These are phyloP conservation scores for Apiospora hydei DNA, from an alignment of 2,329 filamentous ascomycete species.

Conservation along the genomic window DNA sequence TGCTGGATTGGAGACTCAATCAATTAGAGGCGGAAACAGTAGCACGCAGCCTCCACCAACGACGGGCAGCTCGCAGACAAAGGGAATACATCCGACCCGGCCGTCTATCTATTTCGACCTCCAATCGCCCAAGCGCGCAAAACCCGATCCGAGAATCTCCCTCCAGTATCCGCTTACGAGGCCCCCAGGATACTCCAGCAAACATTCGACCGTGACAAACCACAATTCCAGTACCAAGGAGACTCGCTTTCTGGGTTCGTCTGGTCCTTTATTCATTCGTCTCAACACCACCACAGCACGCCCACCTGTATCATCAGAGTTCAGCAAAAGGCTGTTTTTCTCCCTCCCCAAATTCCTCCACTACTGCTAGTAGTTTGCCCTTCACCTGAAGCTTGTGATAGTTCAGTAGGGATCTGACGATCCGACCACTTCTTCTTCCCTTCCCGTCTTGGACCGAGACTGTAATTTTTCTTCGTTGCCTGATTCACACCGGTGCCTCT, in stretches of 20 bases:
- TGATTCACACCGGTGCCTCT: background rate
- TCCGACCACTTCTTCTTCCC: conserved; percentile 4
- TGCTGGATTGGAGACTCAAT: background rate
- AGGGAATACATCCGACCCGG: background rate
- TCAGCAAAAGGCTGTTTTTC: conserved; percentile 7
- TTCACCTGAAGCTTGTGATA: conserved; percentile 19
- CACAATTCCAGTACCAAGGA: conserved; percentile 16
- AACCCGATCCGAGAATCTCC: conserved; percentile 7
- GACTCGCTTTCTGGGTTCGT: conserved; percentile 8
- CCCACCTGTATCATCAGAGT: conserved; percentile 18
- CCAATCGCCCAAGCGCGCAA: conserved; percentile 3
- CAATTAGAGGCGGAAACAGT: background rate
- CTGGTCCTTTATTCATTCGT: conserved; percentile 12
- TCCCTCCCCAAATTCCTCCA: background rate
- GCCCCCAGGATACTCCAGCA: conserved; percentile 14
- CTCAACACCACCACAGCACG: conserved; percentile 9
- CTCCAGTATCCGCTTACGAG: conserved; percentile 11
- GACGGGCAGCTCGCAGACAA: conserved; percentile 7
- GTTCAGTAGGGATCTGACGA: conserved; percentile 19
- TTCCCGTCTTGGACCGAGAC: conserved; percentile 2
- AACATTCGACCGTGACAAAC: conserved; percentile 17
- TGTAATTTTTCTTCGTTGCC: conserved; percentile 8
- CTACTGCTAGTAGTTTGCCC: background rate
- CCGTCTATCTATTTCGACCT: background rate
- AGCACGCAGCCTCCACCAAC: background rate